phyloP scores from a whole-genome alignment of 176 grass and related monocot species.

The Zea luxurians region DNA sequence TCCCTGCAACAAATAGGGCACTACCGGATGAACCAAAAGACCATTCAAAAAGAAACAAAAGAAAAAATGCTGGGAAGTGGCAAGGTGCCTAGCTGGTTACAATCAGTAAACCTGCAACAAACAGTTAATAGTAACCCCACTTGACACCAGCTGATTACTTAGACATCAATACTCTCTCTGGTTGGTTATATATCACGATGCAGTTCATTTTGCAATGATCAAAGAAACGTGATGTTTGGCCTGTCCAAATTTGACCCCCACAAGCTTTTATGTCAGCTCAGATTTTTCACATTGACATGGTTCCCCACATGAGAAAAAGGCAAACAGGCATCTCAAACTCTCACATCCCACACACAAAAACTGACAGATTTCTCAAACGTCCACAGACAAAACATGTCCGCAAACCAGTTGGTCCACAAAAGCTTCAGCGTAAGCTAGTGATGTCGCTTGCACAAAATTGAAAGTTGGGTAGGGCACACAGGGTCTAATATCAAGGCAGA shows the following conservation, averaged over 20 bases:
- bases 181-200: neutral
- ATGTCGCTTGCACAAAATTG: neutral
- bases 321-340: neutral
- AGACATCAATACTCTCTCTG: neutral
- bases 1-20: slow-evolving; percentile 46
- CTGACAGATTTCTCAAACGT: neutral
- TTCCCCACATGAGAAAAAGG: neutral
- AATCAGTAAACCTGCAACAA: slow-evolving; percentile 12
- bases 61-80: slow-evolving; percentile 6
- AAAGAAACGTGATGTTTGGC: neutral
- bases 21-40: neutral
- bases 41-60: neutral
- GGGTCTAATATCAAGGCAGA: neutral
- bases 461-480: neutral
- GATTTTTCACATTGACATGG: neutral
- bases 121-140: slow-evolving; percentile 3
- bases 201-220: neutral
- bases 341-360: neutral
- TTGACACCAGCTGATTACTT: neutral
- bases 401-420: neutral
- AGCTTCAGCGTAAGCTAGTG: neutral
- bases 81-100: neutral
- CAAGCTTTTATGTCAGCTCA: neutral
- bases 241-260: neutral
- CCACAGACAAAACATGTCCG: neutral